A percentile compares a stretch with the other conserved stretches of the same genome.
Evolutionary conservation across 345 rosid species (phyloP).

Genomic region (Pugionium dolabratum): DNA sequence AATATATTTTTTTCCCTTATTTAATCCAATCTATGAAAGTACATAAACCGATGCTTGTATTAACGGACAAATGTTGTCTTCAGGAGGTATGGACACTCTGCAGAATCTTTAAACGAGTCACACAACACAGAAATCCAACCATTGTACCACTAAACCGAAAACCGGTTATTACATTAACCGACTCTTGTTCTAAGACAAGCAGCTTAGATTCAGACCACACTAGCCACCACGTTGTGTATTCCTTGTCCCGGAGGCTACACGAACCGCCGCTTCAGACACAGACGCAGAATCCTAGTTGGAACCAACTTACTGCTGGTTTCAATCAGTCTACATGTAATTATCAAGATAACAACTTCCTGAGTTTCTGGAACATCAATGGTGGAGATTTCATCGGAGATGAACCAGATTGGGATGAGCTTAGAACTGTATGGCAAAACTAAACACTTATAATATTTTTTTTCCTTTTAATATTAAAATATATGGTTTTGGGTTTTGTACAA

Average conservation of each 20-base stretch:
- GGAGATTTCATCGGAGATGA: slow-evolving; percentile 47
- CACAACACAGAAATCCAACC: slow-evolving; percentile 32
- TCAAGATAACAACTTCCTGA: slow-evolving; percentile 33
- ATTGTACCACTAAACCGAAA: slow-evolving; percentile 34
- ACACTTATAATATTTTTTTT: slow-evolving; percentile 18
- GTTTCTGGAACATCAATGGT: slow-evolving; percentile 44
- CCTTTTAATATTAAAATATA: too few relatives aligned
- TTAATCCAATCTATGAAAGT: too few relatives aligned
- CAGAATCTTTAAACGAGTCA: slow-evolving; percentile 66
- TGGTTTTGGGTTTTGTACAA: slow-evolving; percentile 10
- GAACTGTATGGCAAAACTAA: slow-evolving; percentile 49
- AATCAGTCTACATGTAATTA: slow-evolving; percentile 23
- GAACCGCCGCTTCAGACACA: slow-evolving; percentile 37
- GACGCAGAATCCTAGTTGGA: slow-evolving; percentile 26
- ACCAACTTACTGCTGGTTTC: slow-evolving; percentile 22
- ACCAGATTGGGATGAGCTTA: slow-evolving; percentile 73
- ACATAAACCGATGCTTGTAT: too few relatives aligned
- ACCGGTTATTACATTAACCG: slow-evolving; percentile 40
- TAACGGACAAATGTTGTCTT: too few relatives aligned
- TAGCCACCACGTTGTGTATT: slow-evolving; percentile 43
- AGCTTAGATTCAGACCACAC: slow-evolving; percentile 57
- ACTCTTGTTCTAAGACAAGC: slow-evolving; percentile 55
- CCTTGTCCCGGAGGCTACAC: slow-evolving; percentile 29
- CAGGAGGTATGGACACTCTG: slow-evolving; percentile 92
- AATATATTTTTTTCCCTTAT: background rate